These are phyloP conservation scores for Pontederia paniculata DNA, from an alignment of 176 grass and related monocot genomes.

Conservation along the genomic window DNA sequence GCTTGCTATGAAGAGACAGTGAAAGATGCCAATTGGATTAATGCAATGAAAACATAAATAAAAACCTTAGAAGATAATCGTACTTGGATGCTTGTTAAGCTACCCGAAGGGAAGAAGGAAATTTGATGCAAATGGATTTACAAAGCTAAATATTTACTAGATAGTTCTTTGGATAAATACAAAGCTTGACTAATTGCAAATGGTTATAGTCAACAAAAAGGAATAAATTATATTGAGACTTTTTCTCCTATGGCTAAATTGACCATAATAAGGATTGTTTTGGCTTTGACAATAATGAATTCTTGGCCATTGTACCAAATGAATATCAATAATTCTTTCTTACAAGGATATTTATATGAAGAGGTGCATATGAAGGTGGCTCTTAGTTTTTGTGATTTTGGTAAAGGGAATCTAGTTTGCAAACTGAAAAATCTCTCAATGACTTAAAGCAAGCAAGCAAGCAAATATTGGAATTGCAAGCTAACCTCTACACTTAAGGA, in stretches of 20 bases:
- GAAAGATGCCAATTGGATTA: neutral
- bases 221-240: constrained; percentile 10
- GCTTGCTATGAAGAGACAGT: neutral
- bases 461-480: no score
- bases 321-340: constrained; percentile 16
- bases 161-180: neutral
- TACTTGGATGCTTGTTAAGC: neutral
- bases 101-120: neutral
- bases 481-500: no score
- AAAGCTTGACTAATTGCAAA: no score
- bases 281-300: neutral
- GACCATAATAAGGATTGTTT: constrained; percentile 2
- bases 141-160: neutral
- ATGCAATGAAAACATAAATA: neutral
- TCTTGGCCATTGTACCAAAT: constrained; percentile 14
- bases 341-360: constrained; percentile 5
- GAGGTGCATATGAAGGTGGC: constrained; percentile 14
- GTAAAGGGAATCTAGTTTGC: constrained; percentile 1
- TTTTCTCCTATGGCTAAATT: constrained; percentile 12
- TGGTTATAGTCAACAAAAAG: constrained; percentile 1
- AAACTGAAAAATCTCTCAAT: constrained; percentile 2
- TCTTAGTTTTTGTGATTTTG: neutral
- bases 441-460: constrained; percentile 10
- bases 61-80: neutral
- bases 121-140: neutral